Conservation (phyloP, 1,139 yeast species). For the Torulaspora globosa region DNA sequence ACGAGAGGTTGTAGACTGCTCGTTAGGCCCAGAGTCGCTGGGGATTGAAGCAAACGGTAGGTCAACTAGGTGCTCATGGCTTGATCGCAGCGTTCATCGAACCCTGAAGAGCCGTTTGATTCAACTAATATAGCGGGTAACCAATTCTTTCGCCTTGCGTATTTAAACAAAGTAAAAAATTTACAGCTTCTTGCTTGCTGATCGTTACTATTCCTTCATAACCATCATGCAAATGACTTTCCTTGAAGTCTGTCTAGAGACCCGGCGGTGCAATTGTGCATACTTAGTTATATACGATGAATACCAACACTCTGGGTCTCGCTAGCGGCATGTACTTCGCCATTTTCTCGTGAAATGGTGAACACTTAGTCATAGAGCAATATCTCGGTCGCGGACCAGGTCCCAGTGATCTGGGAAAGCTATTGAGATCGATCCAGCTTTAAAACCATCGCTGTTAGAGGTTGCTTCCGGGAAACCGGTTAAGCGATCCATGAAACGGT, state of each 20-base stretch:
- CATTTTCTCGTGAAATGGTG: background rate
- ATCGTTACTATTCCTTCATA: background rate
- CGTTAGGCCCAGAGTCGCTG: background rate
- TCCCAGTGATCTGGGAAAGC: slow-evolving; percentile 1
- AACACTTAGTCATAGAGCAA: slow-evolving; percentile 10
- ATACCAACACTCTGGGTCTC: slow-evolving; percentile 6
- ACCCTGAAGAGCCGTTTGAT: background rate
- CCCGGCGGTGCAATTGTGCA: slow-evolving; percentile 6
- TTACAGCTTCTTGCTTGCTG: background rate
- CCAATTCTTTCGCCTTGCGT: background rate
- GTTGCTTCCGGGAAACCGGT: slow-evolving; percentile 50
- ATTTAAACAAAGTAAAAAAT: slow-evolving; percentile 5
- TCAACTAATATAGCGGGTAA: slow-evolving; percentile 3
- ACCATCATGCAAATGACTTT: slow-evolving; percentile 4
- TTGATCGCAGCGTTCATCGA: background rate
- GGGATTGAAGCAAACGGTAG: background rate
- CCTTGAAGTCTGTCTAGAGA: slow-evolving; percentile 8
- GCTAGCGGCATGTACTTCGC: slow-evolving; percentile 1
- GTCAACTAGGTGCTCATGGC: background rate
- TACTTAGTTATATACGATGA: slow-evolving; percentile 6
- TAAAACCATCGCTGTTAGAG: slow-evolving; percentile 94
- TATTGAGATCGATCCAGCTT: slow-evolving; percentile 44
- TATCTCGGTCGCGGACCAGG: slow-evolving; percentile 5
- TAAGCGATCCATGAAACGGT: slow-evolving; percentile 78
- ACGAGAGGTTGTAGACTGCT: background rate